phyloP scores from a whole-genome alignment of 2,329 filamentous ascomycete genomes.

The Claviceps lovelessii region DNA sequence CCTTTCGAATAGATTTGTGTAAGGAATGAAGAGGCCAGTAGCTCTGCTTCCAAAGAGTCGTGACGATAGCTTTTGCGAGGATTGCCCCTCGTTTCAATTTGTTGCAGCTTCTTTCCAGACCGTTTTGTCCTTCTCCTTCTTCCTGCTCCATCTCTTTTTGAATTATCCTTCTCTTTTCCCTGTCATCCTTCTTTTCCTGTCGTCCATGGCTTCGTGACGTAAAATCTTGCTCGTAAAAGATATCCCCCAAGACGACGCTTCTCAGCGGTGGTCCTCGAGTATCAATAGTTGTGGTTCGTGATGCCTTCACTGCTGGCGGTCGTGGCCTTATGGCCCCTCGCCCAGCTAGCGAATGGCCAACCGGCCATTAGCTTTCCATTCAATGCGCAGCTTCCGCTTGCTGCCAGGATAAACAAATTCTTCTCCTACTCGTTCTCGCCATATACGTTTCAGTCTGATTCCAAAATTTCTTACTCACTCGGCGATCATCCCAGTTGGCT shows the following conservation, averaged over 20 bases:
- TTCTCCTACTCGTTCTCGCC: conserved; percentile 60
- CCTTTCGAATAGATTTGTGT: conserved; percentile 10
- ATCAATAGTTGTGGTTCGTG: not conserved
- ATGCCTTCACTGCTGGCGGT: conserved; percentile 18
- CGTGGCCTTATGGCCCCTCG: conserved; percentile 15
- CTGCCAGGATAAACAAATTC: conserved; percentile 51
- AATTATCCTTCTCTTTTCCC: not conserved
- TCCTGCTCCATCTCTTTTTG: conserved; percentile 1
- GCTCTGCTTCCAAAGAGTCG: conserved; percentile 17
- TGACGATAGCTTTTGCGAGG: conserved; percentile 10
- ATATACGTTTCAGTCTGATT: conserved; percentile 57
- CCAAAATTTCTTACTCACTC: conserved; percentile 53
- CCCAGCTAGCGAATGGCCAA: conserved; percentile 18
- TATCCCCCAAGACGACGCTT: not conserved
- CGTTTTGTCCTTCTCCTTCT: not conserved
- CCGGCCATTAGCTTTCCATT: conserved; percentile 52
- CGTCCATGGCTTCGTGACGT: conserved; percentile 3
- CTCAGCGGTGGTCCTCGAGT: not conserved
- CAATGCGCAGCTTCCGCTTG: conserved; percentile 71
- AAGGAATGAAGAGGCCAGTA: conserved; percentile 26
- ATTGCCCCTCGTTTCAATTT: conserved; percentile 3
- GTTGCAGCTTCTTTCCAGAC: conserved; percentile 1
- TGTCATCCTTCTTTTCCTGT: conserved; percentile 3
- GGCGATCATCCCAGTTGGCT: conserved; percentile 58
- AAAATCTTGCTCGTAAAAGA: not conserved